A percentile compares a stretch with the other conserved stretches of the same genome.
Conservation (phyloP, 2,329 filamentous ascomycete genomes). For the Fusarium secorum region DNA sequence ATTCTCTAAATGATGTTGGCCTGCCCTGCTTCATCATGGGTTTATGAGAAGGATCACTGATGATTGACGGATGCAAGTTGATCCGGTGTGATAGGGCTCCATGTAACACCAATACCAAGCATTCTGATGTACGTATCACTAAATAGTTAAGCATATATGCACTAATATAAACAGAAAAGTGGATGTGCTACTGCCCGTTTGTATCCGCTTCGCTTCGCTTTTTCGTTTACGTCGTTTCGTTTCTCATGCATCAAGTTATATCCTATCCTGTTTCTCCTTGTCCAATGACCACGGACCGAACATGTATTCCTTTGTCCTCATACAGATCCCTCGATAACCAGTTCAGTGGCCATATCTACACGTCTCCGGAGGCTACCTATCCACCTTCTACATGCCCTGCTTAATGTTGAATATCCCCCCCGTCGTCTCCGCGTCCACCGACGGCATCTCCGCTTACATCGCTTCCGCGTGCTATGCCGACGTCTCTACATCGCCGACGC, state of each 20-base stretch:
- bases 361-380: not conserved
- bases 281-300: slow-evolving; percentile 1
- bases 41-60: not conserved
- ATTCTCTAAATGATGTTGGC: not conserved
- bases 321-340: not conserved
- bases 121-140: not conserved
- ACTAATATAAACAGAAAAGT: not conserved
- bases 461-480: slow-evolving; percentile 15
- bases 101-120: not conserved
- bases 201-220: slow-evolving; percentile 10
- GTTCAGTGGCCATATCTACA: slow-evolving; percentile 10
- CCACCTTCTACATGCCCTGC: slow-evolving; percentile 28
- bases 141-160: not conserved
- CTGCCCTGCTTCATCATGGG: not conserved
- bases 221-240: slow-evolving; percentile 26
- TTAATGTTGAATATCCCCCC: slow-evolving; percentile 32
- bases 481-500: slow-evolving; percentile 48
- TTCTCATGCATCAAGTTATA: slow-evolving; percentile 28
- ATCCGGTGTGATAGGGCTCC: not conserved
- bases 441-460: slow-evolving; percentile 3
- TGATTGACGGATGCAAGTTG: not conserved
- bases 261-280: slow-evolving; percentile 8
- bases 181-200: not conserved
- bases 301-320: not conserved
- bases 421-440: slow-evolving; percentile 6